Conservation (phyloP, 2,329 filamentous ascomycete genomes). For the Fusarium dimerum region DNA sequence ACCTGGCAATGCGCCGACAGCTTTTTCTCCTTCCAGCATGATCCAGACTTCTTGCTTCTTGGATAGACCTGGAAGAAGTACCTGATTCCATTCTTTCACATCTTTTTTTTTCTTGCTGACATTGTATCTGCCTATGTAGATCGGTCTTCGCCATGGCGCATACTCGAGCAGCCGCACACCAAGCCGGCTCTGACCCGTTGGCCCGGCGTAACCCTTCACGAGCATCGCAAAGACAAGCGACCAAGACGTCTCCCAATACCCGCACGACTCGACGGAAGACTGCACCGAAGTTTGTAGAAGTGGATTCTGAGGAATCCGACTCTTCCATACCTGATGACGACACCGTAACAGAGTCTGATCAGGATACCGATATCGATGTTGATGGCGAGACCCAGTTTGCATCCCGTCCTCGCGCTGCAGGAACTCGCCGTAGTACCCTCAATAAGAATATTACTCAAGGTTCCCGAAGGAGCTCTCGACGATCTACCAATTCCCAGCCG, state of each 20-base stretch:
- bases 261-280: background rate
- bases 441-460: background rate
- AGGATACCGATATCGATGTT: background rate
- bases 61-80: too few species aligned
- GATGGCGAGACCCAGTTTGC: background rate
- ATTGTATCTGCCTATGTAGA: background rate
- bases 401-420: background rate
- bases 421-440: background rate
- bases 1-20: background rate
- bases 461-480: slow-evolving; percentile 14
- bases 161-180: slow-evolving; percentile 27
- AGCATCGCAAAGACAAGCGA: slow-evolving; percentile 10
- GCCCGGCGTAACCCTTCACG: slow-evolving; percentile 27
- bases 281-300: slow-evolving; percentile 1
- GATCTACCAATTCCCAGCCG: slow-evolving; percentile 10
- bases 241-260: slow-evolving; percentile 13
- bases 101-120: slow-evolving; percentile 6
- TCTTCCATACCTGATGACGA: slow-evolving; percentile 1
- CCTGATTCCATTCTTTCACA: background rate
- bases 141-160: slow-evolving; percentile 27
- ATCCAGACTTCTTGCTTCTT: too few species aligned
- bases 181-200: slow-evolving; percentile 6
- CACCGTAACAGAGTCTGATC: slow-evolving; percentile 2
- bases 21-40: background rate
- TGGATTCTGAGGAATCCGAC: background rate